Percentiles rank a stretch among this genome's conserved stretches.
These are phyloP conservation scores for Aspergillus cavernicola DNA, from an alignment of 495 filamentous ascomycete genomes.

Conservation along the genomic window DNA sequence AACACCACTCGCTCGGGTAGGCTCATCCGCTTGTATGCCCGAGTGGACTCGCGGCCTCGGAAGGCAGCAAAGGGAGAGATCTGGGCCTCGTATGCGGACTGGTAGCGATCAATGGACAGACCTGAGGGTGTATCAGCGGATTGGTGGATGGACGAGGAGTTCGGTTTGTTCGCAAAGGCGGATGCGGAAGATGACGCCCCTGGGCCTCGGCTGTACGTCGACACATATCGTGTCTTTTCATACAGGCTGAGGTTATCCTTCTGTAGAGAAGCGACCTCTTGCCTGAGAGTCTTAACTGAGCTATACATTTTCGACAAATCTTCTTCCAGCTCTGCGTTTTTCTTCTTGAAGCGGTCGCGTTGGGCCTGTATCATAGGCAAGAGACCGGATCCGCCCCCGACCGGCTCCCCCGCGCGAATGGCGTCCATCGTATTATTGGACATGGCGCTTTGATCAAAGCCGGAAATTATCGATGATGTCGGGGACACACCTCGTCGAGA, in stretches of 20 bases:
- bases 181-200: conserved; percentile 65
- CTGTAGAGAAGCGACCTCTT: conserved; percentile 87
- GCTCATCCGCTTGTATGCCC: conserved; percentile 94
- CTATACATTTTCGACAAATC: conserved; percentile 81
- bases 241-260: conserved; percentile 96
- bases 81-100: conserved; percentile 89
- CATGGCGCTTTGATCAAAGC: conserved; percentile 64
- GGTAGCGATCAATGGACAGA: conserved; percentile 78
- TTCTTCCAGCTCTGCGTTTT: conserved; percentile 85
- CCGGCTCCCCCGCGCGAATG: conserved; percentile 62
- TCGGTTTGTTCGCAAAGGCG: conserved; percentile 68
- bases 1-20: conserved; percentile 87
- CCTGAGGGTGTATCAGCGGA: conserved; percentile 58
- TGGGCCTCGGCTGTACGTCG: conserved; percentile 74
- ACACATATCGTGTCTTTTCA: conserved; percentile 96
- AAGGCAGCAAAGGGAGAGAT: conserved; percentile 96
- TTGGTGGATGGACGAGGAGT: conserved; percentile 64
- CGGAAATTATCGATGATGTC: conserved; percentile 95
- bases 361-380: conserved; percentile 98
- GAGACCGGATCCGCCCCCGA: conserved; percentile 83
- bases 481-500: conserved; percentile 77
- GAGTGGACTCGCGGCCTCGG: conserved; percentile 80
- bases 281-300: conserved; percentile 79
- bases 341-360: conserved; percentile 96
- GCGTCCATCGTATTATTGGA: conserved; percentile 51